These are phyloP conservation scores for Noccaea caerulescens DNA, from an alignment of 345 rosid genomes.

Conservation along the genomic window DNA sequence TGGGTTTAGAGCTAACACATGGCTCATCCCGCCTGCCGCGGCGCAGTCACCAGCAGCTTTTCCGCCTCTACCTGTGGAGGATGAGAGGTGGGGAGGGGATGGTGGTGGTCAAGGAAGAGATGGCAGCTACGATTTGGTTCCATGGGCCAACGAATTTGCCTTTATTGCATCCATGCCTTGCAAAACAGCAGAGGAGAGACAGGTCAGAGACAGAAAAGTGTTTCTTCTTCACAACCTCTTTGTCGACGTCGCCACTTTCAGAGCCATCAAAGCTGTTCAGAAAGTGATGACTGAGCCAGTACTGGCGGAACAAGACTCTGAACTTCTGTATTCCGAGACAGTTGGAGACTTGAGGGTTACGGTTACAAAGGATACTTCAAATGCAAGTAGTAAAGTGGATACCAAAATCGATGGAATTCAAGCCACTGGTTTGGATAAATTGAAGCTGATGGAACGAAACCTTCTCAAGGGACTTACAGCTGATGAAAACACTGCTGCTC, in stretches of 20 bases:
- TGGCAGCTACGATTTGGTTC: conserved; percentile 69
- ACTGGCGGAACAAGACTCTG: conserved; percentile 39
- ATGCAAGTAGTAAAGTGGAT: conserved; percentile 83
- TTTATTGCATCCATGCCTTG: conserved; percentile 89
- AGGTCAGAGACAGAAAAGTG: conserved; percentile 89
- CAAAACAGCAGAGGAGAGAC: conserved; percentile 90
- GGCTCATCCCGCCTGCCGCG: conserved; percentile 87
- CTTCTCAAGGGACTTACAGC: conserved; percentile 96
- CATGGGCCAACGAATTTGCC: conserved; percentile 82
- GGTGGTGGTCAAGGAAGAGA: conserved; percentile 97
- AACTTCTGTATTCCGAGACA: conserved; percentile 58
- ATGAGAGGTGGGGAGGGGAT: conserved; percentile 90
- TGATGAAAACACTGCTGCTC: conserved; percentile 95
- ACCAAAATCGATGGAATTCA: conserved; percentile 90
- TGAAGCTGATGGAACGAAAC: conserved; percentile 71
- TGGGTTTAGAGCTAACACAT: conserved; percentile 97
- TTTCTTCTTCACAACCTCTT: conserved; percentile 96
- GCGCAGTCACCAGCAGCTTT: conserved; percentile 72
- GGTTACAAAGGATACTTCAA: conserved; percentile 63
- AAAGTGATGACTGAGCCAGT: conserved; percentile 56
- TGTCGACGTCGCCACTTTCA: conserved; percentile 81
- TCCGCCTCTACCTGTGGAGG: conserved; percentile 84
- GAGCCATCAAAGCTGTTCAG: conserved; percentile 79
- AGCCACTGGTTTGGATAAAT: conserved; percentile 63
- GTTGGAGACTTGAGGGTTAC: conserved; percentile 74